phyloP scores from a whole-genome alignment of 768 basidiomycete species.

The Boletellus emodensis region DNA sequence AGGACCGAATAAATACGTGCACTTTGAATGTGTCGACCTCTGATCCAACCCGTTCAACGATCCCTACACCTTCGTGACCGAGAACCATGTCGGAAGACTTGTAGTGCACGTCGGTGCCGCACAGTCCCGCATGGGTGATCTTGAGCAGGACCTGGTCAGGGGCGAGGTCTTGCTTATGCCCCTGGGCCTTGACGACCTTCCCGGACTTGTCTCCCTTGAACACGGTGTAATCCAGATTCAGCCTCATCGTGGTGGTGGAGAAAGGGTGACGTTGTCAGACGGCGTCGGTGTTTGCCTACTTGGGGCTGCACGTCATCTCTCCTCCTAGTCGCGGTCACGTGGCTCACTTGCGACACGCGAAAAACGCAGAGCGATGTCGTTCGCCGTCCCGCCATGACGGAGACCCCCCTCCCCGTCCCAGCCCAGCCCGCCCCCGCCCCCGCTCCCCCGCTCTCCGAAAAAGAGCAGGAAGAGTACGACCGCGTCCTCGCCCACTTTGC shows the following conservation, averaged over 20 bases:
- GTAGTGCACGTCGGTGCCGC: constrained; percentile 38
- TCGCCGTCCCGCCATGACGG: background rate
- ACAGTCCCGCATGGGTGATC: constrained; percentile 35
- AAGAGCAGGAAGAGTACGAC: constrained; percentile 47
- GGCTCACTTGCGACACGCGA: too few species aligned
- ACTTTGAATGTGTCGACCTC: constrained; percentile 32
- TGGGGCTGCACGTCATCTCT: background rate
- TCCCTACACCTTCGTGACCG: constrained; percentile 38
- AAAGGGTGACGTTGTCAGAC: background rate
- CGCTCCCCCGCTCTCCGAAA: constrained; percentile 37
- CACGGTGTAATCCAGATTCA: constrained; percentile 25
- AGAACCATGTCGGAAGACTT: constrained; percentile 33
- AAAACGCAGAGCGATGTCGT: too few species aligned
- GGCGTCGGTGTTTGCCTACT: constrained; percentile 1
- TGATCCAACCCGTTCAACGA: constrained; percentile 32
- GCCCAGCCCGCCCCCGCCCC: constrained; percentile 28
- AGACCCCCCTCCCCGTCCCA: constrained; percentile 23
- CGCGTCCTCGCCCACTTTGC: constrained; percentile 60
- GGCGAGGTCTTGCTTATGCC: constrained; percentile 16
- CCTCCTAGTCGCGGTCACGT: too few species aligned
- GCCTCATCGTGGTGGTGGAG: constrained; percentile 9
- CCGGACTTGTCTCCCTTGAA: constrained; percentile 29
- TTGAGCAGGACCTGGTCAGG: constrained; percentile 29
- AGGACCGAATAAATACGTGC: constrained; percentile 16
- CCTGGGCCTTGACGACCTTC: constrained; percentile 15